Evolutionary conservation across 257 asterid species (phyloP).

Genomic region (Craterostigma plantagineum): DNA sequence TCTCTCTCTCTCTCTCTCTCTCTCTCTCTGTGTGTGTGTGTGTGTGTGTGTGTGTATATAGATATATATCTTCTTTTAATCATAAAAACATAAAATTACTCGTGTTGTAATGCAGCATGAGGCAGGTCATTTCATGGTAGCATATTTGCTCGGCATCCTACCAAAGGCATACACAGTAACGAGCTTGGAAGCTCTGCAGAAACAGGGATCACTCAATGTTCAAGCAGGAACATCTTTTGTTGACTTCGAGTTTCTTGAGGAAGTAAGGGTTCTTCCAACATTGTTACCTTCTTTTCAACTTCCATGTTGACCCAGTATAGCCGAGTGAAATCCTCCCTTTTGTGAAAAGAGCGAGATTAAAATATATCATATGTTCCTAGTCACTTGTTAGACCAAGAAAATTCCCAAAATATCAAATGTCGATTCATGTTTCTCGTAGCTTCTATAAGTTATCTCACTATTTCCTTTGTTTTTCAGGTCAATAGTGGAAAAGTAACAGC

Average conservation of each 20-base stretch:
- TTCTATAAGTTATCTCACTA: neutral
- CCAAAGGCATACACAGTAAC: constrained; percentile 74
- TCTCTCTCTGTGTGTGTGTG: no score
- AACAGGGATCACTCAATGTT: constrained; percentile 80
- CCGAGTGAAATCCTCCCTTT: no score
- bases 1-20: no score
- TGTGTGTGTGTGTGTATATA: no score
- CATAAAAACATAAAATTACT: no score
- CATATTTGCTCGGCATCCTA: constrained; percentile 85
- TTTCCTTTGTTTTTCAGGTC: constrained; percentile 33
- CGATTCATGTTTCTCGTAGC: no score
- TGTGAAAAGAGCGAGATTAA: no score
- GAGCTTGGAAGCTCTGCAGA: constrained; percentile 80
- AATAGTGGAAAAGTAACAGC: constrained; percentile 74
- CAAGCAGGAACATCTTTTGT: constrained; percentile 97
- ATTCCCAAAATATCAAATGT: no score
- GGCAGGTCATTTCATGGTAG: constrained; percentile 95
- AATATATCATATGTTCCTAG: no score
- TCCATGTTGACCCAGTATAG: no score
- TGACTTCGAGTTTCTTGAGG: constrained; percentile 80
- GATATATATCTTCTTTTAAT: no score
- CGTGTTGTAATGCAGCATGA: constrained; percentile 42
- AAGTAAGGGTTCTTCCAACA: constrained; percentile 37
- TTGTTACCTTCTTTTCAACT: neutral
- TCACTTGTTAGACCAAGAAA: no score